Percentiles rank a stretch among this genome's conserved stretches.
Evolutionary conservation across 2,329 filamentous ascomycete genomes (phyloP).

Genomic region (Cyanodermella asteris): DNA sequence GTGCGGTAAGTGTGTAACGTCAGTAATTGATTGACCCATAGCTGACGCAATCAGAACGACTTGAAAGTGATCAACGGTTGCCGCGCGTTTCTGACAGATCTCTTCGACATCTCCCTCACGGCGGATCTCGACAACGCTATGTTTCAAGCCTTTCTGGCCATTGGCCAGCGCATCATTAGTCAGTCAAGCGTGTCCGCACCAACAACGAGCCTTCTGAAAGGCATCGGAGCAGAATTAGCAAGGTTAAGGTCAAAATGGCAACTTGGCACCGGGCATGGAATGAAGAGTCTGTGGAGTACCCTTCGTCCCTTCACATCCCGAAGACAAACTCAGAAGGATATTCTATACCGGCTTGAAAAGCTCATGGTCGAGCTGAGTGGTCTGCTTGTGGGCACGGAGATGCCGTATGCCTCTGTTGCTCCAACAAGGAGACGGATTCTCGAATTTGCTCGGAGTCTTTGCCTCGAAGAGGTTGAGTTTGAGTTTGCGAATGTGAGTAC

Average conservation of each 20-base stretch:
- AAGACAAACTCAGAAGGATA: conserved; percentile 5
- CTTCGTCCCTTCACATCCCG: conserved; percentile 46
- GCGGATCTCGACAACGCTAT: conserved; percentile 27
- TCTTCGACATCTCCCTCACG: conserved; percentile 21
- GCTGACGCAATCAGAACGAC: too few species aligned
- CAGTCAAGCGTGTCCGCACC: background rate
- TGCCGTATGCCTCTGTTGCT: conserved; percentile 26
- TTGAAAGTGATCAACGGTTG: too few species aligned
- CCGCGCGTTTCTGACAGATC: conserved; percentile 27
- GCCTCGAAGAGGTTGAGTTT: too few species aligned
- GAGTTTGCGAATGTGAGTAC: too few species aligned
- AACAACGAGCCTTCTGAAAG: conserved; percentile 1
- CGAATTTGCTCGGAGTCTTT: too few species aligned
- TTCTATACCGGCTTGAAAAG: conserved; percentile 23
- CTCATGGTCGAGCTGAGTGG: conserved; percentile 39
- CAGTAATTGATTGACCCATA: too few species aligned
- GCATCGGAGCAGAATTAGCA: conserved; percentile 2
- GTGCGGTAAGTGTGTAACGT: too few species aligned
- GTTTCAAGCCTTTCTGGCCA: conserved; percentile 30
- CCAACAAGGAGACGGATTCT: too few species aligned
- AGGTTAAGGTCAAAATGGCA: conserved; percentile 49
- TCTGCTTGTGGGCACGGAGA: conserved; percentile 35
- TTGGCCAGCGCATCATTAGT: conserved; percentile 8
- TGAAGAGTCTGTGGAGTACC: conserved; percentile 56
- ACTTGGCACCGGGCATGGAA: conserved; percentile 52